Evolutionary conservation across 2,329 filamentous ascomycete species (phyloP), one percentile per base, ranked within the genome.

Genomic region (Colletotrichum sp.): DNA sequence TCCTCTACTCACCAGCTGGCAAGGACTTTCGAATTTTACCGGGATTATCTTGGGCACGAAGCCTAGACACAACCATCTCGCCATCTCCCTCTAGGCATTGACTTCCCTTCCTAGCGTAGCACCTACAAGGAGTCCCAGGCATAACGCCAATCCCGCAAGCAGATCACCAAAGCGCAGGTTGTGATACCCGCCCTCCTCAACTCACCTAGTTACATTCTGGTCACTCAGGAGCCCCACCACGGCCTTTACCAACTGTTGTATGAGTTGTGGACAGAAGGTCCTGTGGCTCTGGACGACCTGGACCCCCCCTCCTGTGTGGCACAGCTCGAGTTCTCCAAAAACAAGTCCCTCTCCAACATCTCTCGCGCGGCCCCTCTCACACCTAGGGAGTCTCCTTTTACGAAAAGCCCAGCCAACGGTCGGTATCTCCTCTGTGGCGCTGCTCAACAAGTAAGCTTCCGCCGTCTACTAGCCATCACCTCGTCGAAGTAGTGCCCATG

Each of bases 221-320:
- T 61, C 52, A 26, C 39, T 26, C 55, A 68, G 18, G 36, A 18
- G 72, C 72, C 74, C 74, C 74, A 75, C 74, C 30, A 30, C 74
- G 12, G 48, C 55, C 74, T 66, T 76, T 60, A 75, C 21, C 71
- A 55, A 68, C 66, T 52, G 48, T 52, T 32, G 59, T 66, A 18
- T 24, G 24, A 61, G 60, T 61, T 21, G 57, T 67, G 39, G 30
- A 67, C 43, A 63, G 36, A 39, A 64, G 30, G 30, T 66, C 28
- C 52, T 74, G 48, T 76, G 74, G 74, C 74, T 76, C 66, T 66
- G 24, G 71, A 52, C 52, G 52, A 71, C 66, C 72, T 34, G 57
- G 74, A 48, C 12, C 18, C 60, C 59, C 65, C 65, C 71, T 21
- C 61, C 34, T n/a, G 28, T 21, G 66, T 36, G 60, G 71, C 66